Evolutionary conservation across 345 rosid species (phyloP).

Genomic region (Citrus hindsii): DNA sequence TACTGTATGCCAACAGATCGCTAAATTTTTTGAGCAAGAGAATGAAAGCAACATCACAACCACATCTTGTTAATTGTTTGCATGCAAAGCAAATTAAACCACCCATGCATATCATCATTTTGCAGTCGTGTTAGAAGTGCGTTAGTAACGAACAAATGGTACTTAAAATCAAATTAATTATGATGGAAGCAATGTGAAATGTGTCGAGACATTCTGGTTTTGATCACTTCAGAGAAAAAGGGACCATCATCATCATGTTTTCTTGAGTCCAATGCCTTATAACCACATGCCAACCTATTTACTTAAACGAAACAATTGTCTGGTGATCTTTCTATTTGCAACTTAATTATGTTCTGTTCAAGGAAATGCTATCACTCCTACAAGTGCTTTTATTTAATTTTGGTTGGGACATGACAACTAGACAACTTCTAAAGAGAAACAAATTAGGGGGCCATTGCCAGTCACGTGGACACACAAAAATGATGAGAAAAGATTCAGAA

Average conservation of each 20-base stretch:
- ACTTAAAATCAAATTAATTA: no score
- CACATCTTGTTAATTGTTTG: no score
- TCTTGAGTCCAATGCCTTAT: not conserved
- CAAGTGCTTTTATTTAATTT: not conserved
- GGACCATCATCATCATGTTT: no score
- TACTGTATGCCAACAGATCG: no score
- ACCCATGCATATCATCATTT: no score
- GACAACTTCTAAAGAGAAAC: not conserved
- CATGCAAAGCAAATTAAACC: no score
- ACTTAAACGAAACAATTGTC: not conserved
- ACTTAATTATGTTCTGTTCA: not conserved
- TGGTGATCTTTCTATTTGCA: not conserved
- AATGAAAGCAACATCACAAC: no score
- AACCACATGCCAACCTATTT: not conserved
- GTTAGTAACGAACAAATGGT: no score
- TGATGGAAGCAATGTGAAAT: not conserved
- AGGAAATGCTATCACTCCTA: not conserved
- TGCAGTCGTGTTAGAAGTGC: no score
- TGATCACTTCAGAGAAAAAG: not conserved
- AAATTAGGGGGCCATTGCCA: no score
- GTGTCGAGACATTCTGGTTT: not conserved
- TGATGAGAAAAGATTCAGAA: no score
- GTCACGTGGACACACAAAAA: no score
- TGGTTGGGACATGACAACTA: not conserved
- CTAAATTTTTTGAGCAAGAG: not conserved